Evolutionary conservation across 2,329 filamentous ascomycete genomes (phyloP), one percentile per base, ranked within the genome.

Genomic region (Claviceps monticola): DNA sequence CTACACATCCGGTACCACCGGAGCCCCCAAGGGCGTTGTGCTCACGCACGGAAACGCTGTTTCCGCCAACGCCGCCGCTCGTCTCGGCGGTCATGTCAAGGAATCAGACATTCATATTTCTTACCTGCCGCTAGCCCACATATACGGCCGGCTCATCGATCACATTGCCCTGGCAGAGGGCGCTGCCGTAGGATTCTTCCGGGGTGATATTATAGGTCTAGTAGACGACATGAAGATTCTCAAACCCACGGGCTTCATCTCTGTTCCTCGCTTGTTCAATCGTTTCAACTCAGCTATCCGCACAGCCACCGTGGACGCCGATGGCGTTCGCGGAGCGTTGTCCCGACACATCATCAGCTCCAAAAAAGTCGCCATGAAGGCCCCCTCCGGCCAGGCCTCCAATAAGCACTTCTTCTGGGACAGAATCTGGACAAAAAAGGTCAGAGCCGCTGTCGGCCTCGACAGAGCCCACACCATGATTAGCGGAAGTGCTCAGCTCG

Each of bases 111-210:
- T 83, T 3, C 74, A 84, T 58, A 79, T 88, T 53, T 97, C 91
- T 1, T 98, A 97, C 68, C 78, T 98, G 49, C 93, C 93, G 0
- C 72, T 96, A 41, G 93, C 93, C 9, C 93, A 98, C 65, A 97
- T 98, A 61, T 96, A 88, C 66, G 86, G 90, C 57, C 84, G 93
- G 51, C 75, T 96, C 58, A 74, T 83, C 42, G 93, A 98, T 65
- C 86, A 94, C 65, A 73, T 75, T 3, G 78, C 80, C 14, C 73
- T 96, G 16, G 80, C 84, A 61, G 75, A 79, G 50, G 90, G 88
- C 51, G 80, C 79, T 37, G 72, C 80, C 8, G 82, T 96, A 59
- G 93, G 91, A 13, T 98, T 91, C 68, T 98, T 96, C 78, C 88
- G 93, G 60, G 93, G 93, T 51, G 88, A 96, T 63, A 84, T 96